Evolutionary conservation across 2,329 filamentous ascomycete genomes (phyloP).

Genomic region (Venturiaceae sp.): DNA sequence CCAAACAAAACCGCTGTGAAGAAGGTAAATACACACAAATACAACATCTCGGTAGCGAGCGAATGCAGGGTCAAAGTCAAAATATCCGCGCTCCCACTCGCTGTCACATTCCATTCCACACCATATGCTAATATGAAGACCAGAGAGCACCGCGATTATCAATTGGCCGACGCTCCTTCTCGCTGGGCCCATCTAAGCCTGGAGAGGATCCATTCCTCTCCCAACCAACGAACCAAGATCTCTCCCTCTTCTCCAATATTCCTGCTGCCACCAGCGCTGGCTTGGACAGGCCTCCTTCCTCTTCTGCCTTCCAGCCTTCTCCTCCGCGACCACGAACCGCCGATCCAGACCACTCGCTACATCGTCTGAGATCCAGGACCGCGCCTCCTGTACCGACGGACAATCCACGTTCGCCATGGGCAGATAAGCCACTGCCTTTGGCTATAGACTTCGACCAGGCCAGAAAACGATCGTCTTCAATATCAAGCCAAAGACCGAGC

Average conservation of each 20-base stretch:
- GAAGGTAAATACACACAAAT: not conserved
- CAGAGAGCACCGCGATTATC: not conserved
- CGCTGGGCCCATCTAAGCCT: not conserved
- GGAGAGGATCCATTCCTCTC: not conserved
- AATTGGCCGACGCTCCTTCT: conserved; percentile 1
- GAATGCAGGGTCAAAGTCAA: too few species aligned
- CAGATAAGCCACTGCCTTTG: conserved; percentile 6
- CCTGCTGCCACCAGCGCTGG: not conserved
- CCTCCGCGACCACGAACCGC: conserved; percentile 3
- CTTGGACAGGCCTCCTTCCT: not conserved
- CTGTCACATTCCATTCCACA: not conserved
- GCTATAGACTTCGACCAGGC: conserved; percentile 2
- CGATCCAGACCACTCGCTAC: conserved; percentile 1
- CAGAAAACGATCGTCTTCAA: not conserved
- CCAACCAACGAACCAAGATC: not conserved
- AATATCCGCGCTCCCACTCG: not conserved
- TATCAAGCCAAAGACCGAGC: not conserved
- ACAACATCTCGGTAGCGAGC: not conserved
- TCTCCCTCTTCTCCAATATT: conserved; percentile 7
- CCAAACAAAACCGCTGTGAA: not conserved
- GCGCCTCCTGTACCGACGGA: not conserved
- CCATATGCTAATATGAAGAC: not conserved
- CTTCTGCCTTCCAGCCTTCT: not conserved
- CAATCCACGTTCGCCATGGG: not conserved
- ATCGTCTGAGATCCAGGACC: not conserved